Conservation (phyloP, 2,329 filamentous ascomycete genomes). For the Chaetomium sp. region DNA sequence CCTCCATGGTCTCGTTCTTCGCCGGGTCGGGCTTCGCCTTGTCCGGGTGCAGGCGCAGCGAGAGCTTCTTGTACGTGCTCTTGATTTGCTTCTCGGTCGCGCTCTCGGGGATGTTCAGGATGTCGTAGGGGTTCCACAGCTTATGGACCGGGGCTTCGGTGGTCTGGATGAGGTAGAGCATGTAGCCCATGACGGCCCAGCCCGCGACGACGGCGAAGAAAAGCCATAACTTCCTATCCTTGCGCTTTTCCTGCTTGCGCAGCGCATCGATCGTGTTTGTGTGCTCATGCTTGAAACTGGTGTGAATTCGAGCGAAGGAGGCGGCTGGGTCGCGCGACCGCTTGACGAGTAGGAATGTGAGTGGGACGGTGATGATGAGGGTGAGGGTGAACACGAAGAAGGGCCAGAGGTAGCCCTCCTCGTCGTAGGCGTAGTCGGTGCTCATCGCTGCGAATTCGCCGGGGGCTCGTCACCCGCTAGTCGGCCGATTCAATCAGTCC, state of each 20-base stretch:
- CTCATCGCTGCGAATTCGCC: constrained; percentile 56
- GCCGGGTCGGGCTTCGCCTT: constrained; percentile 76
- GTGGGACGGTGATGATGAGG: constrained; percentile 78
- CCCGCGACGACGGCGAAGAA: constrained; percentile 68
- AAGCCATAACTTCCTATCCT: constrained; percentile 82
- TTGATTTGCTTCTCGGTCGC: constrained; percentile 88
- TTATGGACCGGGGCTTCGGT: constrained; percentile 66
- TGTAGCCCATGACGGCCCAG: constrained; percentile 79
- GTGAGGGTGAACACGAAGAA: constrained; percentile 95
- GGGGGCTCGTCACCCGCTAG: background rate
- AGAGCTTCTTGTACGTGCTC: constrained; percentile 79
- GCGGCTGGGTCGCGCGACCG: constrained; percentile 70
- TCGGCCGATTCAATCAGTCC: too few species aligned
- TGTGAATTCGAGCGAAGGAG: constrained; percentile 74
- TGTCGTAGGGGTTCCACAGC: constrained; percentile 96
- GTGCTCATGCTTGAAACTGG: constrained; percentile 75
- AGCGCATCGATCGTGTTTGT: constrained; percentile 75
- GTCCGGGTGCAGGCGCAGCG: constrained; percentile 84
- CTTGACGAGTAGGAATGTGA: constrained; percentile 82
- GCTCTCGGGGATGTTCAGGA: constrained; percentile 80
- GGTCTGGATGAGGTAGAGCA: constrained; percentile 83
- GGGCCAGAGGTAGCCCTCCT: constrained; percentile 96
- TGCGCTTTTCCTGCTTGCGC: constrained; percentile 80
- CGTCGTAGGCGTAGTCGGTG: constrained; percentile 97
- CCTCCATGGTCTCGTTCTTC: constrained; percentile 84